Evolutionary conservation across 257 asterid species (phyloP), one percentile per base, ranked within the genome.

Genomic region (Solanum rostratum): DNA sequence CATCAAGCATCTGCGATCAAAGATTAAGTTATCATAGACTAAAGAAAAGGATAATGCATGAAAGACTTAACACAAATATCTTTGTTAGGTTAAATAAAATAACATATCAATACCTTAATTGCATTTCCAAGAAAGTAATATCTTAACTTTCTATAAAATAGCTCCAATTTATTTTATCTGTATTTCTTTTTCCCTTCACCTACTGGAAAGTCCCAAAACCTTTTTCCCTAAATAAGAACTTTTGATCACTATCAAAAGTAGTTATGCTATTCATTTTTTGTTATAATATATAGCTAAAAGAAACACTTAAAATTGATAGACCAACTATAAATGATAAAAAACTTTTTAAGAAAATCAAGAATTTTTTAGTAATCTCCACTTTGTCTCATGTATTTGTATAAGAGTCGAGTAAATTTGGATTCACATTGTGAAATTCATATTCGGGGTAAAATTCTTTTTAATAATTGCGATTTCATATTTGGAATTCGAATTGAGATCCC

Each of bases 381-480:
- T 3, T 57, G 15, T 59, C 1, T 59, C 0, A 0, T 30, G 19
- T 59, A 59, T 59, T 59, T 1, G 24, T 59, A n/a, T 11, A n/a
- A 1, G 15, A 15, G 1, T 0, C 0, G 3, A 22, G 3, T 12
- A 59, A 10, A 59, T 22, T 22, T 59, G 66, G 0, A n/a, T 59
- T 10, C 3, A 0, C 1, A 9, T 20, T 12, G 22, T 1, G 6
- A 55, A 20, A 2, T 55, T 0, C 3, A 59, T 1, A 10, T 59
- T 59, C 2, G 52, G 15, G 2, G 4, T 46, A 46, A 46, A 46
- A 46, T 12, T 0, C 16, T 46, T 3, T 15, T 1, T 46, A 46
- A 46, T 12, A 9, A 46, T 46, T 46, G 4, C 5, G 3, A 46
- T 3, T 10, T 10, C 4, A 46, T 59, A 55, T 59, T 22, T 1